Evolutionary conservation across 2,329 filamentous ascomycete genomes (phyloP), one percentile per base, ranked within the genome.

Genomic region (Chalara sp.): DNA sequence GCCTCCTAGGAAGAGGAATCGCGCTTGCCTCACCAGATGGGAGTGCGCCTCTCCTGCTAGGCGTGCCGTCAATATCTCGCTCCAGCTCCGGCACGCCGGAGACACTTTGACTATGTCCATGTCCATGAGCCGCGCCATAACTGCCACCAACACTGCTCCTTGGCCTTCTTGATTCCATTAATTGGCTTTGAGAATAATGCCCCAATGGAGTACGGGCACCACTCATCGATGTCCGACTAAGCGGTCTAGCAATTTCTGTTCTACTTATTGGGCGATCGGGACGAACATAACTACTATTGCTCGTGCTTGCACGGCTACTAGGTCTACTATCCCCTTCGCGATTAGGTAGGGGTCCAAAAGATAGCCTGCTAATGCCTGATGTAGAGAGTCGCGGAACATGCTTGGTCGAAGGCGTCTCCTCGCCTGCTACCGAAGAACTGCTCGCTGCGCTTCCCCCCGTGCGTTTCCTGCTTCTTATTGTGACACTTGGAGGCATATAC

Each of bases 391-490:
- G 72, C 13, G 79, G 72, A 32, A 79, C 70, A 60, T 84, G 80
- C 62, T 72, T 78, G 47, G 61, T 55, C 44, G 69, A 71, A 5
- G 67, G 64, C 5, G 68, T 66, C 10, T 61, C 61, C 13, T 65
- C 62, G 29, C 49, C 52, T n/a, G 53, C 57, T 44, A 56, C 48
- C 12, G 63, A 62, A 11, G 63, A 58, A 6, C 44, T 56, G 35
- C 63, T 65, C 7, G 56, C 54, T 29, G 72, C 66, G 63, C 58
- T 72, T 47, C 80, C 83, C 12, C 76, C 72, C 6, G 79, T 79
- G 52, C 87, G 82, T 69, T 89, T 88, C 57, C 80, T 80, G 61
- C 81, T 84, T 48, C 89, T 83, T 64, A 84, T 75, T 32, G 81
- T 83, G 59, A 84, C 73, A 47, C 76, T 76, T 4, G 80, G 71